Conservation (phyloP, 2,329 filamentous ascomycete species). For the Graphilbum ipis-grandicollis region DNA sequence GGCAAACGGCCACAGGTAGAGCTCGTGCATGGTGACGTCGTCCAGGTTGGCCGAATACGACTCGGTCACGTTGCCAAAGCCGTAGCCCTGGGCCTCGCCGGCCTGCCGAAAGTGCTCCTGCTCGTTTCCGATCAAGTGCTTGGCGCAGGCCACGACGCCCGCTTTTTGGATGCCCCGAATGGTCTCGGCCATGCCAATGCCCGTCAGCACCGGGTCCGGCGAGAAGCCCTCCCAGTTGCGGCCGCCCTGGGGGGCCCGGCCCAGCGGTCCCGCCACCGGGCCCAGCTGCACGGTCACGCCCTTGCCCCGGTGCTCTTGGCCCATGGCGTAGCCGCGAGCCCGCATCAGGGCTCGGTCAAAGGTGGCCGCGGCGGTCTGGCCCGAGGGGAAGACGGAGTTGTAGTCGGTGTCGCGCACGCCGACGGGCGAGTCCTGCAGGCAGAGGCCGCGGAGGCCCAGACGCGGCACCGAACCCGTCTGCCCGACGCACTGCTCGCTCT, state of each 20-base stretch:
- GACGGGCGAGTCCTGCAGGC: conserved; percentile 71
- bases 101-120: conserved; percentile 62
- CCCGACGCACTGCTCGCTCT: conserved; percentile 59
- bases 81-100: conserved; percentile 35
- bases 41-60: conserved; percentile 33
- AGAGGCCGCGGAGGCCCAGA: conserved; percentile 55
- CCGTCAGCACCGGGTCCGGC: conserved; percentile 60
- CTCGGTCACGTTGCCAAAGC: conserved; percentile 47
- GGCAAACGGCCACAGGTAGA: conserved; percentile 49
- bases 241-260: conserved; percentile 49
- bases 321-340: conserved; percentile 53
- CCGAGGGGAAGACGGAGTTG: conserved; percentile 64
- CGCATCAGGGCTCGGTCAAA: conserved; percentile 62
- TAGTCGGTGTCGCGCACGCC: conserved; percentile 66
- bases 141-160: conserved; percentile 62
- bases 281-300: conserved; percentile 59
- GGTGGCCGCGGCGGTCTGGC: conserved; percentile 65
- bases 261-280: conserved; percentile 56
- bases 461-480: conserved; percentile 54
- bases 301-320: conserved; percentile 52
- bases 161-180: conserved; percentile 66
- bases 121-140: conserved; percentile 55
- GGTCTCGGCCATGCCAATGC: conserved; percentile 53
- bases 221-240: conserved; percentile 57
- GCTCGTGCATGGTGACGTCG: conserved; percentile 42